phyloP scores from a whole-genome alignment of 805 yeast genomes.

The Candida koratica region DNA sequence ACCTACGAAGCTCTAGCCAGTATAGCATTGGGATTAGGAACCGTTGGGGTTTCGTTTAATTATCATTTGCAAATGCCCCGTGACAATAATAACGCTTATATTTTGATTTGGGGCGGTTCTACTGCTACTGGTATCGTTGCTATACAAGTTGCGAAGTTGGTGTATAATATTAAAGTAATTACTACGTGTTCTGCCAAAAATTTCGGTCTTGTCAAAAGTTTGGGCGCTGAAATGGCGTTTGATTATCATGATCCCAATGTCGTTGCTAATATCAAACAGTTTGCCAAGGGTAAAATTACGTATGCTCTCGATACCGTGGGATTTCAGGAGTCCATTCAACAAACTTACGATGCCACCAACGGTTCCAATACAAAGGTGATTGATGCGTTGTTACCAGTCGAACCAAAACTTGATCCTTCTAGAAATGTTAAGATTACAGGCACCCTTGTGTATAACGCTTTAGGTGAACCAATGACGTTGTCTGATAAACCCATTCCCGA shows the following conservation, averaged over 20 bases:
- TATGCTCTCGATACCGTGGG: constrained; percentile 29
- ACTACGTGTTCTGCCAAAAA: constrained; percentile 27
- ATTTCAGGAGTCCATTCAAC: constrained; percentile 21
- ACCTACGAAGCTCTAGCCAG: constrained; percentile 68
- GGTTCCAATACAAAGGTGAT: constrained; percentile 17
- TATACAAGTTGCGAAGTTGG: constrained; percentile 28
- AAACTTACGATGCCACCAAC: constrained; percentile 25
- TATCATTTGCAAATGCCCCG: constrained; percentile 12
- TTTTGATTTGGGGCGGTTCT: constrained; percentile 37
- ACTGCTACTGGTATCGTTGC: constrained; percentile 31
- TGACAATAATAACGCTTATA: constrained; percentile 14
- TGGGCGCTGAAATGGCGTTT: constrained; percentile 29
- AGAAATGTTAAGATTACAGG: constrained; percentile 1
- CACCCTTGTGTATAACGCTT: constrained; percentile 3
- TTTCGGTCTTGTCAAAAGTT: constrained; percentile 20
- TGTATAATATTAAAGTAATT: constrained; percentile 28
- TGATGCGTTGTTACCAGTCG: constrained; percentile 17
- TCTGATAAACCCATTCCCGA: background rate
- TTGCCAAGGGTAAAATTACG: constrained; percentile 18
- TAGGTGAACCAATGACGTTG: background rate
- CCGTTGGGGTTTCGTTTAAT: constrained; percentile 42
- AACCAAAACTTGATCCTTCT: background rate
- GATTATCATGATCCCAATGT: constrained; percentile 27
- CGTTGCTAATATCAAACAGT: constrained; percentile 19
- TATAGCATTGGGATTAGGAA: constrained; percentile 49